Conservation (phyloP, 2,329 filamentous ascomycete species). For the Furcasterigmium furcatum region DNA sequence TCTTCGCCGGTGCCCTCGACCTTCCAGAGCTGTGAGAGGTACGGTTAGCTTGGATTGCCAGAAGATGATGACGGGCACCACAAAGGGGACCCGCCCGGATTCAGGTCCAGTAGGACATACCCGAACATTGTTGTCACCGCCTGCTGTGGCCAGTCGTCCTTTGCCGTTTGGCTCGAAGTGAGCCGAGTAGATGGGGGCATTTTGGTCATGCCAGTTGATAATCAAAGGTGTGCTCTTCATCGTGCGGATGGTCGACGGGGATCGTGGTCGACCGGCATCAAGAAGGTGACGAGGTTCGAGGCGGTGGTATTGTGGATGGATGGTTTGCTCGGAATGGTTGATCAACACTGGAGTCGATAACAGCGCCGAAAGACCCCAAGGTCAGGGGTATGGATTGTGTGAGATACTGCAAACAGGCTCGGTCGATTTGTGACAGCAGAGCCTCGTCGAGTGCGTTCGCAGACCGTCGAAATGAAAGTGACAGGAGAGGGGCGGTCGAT, state of each 20-base stretch:
- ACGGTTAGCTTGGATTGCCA: conserved; percentile 9
- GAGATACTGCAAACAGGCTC: not conserved
- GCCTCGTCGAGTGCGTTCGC: not conserved
- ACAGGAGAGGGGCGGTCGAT: not conserved
- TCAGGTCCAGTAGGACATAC: too few relatives aligned
- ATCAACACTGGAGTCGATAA: not conserved
- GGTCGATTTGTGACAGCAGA: not conserved
- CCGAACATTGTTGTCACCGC: conserved; percentile 94
- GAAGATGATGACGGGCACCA: too few relatives aligned
- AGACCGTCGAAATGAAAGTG: not conserved
- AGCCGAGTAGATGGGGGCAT: conserved; percentile 93
- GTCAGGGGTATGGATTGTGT: not conserved
- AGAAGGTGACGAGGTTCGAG: not conserved
- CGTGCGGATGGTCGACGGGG: conserved; percentile 29
- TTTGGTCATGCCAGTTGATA: conserved; percentile 98
- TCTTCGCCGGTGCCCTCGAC: conserved; percentile 83
- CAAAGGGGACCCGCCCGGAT: not conserved
- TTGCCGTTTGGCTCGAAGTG: conserved; percentile 94
- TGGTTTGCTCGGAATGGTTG: not conserved
- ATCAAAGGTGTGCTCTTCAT: conserved; percentile 98
- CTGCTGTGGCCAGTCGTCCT: conserved; percentile 86
- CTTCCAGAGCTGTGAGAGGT: conserved; percentile 72
- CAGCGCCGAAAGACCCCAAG: not conserved
- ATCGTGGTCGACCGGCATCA: not conserved
- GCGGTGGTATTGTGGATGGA: not conserved